Conservation (phyloP, 805 yeast genomes). For the Yamadazyma takamatsuzukensis region DNA sequence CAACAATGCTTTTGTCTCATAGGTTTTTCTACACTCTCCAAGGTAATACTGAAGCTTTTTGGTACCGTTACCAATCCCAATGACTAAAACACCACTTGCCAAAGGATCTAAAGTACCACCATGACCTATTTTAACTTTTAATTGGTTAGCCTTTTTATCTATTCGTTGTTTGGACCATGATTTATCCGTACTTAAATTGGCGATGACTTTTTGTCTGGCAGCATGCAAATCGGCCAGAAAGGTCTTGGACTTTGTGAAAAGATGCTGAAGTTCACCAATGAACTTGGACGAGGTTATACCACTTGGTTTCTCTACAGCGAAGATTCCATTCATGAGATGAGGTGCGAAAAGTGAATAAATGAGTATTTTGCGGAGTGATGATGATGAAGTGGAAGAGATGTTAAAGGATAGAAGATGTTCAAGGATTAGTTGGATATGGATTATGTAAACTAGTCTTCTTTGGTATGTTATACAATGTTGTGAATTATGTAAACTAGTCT, state of each 20-base stretch:
- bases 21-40: constrained; percentile 71
- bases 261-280: constrained; percentile 58
- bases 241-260: constrained; percentile 56
- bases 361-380: no score
- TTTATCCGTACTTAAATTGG: constrained; percentile 34
- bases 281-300: constrained; percentile 81
- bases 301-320: constrained; percentile 86
- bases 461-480: no score
- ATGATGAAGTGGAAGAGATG: no score
- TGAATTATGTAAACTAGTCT: no score
- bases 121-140: constrained; percentile 88
- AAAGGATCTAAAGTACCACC: constrained; percentile 97
- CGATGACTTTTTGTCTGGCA: constrained; percentile 44
- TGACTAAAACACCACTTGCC: constrained; percentile 90
- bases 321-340: constrained; percentile 95
- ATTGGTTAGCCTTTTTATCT: constrained; percentile 47
- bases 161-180: constrained; percentile 45
- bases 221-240: constrained; percentile 53
- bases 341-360: no score
- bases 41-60: constrained; percentile 71
- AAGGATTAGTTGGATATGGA: no score
- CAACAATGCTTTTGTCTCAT: constrained; percentile 78
- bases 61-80: constrained; percentile 93
- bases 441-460: no score
- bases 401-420: no score